Evolutionary conservation across 1,284 basidiomycete genomes (phyloP), one percentile per base, ranked within the genome.

Genomic region (Chalciporus sp.): DNA sequence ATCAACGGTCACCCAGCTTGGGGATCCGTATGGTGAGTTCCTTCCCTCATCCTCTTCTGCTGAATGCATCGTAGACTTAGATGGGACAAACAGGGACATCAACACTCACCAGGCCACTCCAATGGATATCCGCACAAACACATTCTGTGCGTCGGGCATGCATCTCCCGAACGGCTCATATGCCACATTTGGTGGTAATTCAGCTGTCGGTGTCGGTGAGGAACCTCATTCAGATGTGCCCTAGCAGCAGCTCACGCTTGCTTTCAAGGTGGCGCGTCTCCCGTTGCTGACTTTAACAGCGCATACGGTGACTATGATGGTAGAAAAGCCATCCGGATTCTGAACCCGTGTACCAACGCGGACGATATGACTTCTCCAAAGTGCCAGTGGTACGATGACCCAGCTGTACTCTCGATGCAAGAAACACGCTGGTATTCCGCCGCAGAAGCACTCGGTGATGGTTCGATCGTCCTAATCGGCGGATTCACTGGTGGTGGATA

Each of bases 401-500:
- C 87, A 0, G 76, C 74, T 0, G 65, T 81, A 1, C 76, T 91
- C 20, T 78, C 85, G 39, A 92, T 95, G 85, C 83, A 90, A 56
- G 81, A 78, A 49, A 73, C 81, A 61, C 82, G 93, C 23, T 95
- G 92, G 93, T 95, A 95, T 58, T 90, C 93, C 20, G 85, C 88
- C 10, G 90, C 92, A 40, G 89, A 92, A 65, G 72, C 86, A 19
- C 77, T 89, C 4, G 85, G 75, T 0, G 80, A 90, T 57, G 88
- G 88, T 23, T 74, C 76, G 2, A 68, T 92, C 51, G 88, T 83
- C 26, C 73, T 93, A 50, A 86, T 91, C 40, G 90, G 90, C 46
- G 90, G 90, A n/a, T 88, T 92, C 69, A 80, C 84, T 44, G 89
- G 86, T 65, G 94, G 94, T 58, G 87, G 88, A 17, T 94, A 94